Percentiles rank a stretch among this genome's conserved stretches.
These are phyloP conservation scores for Ustilago loliicola DNA, from an alignment of 1,284 basidiomycete species.

Conservation along the genomic window DNA sequence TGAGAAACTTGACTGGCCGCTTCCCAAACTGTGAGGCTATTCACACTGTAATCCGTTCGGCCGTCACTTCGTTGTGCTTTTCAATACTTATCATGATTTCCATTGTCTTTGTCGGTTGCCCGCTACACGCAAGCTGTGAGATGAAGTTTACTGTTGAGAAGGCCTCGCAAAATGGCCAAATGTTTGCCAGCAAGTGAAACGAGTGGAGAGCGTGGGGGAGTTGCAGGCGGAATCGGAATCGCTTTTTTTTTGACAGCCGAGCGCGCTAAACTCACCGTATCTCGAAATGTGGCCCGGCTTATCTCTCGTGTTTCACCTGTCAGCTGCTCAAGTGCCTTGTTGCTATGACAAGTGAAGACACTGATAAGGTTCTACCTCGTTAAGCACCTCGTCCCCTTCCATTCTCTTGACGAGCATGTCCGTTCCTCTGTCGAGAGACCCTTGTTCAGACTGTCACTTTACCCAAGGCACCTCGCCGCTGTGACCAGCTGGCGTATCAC, in stretches of 20 bases:
- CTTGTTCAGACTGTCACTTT: not conserved
- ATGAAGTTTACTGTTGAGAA: no score
- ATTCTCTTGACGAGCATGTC: not conserved
- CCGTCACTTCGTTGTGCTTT: not conserved
- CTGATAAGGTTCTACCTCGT: slow-evolving; percentile 20
- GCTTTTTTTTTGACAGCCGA: slow-evolving; percentile 2
- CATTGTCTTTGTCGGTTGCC: not conserved
- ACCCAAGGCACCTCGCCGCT: not conserved
- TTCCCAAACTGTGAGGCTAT: slow-evolving; percentile 19
- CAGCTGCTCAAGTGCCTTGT: not conserved
- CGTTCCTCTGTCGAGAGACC: slow-evolving; percentile 1
- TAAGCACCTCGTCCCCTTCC: slow-evolving; percentile 12
- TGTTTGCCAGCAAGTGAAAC: no score
- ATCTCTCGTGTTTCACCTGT: slow-evolving; percentile 5
- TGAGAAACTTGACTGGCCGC: slow-evolving; percentile 27
- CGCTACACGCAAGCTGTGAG: no score
- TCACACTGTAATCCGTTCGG: not conserved
- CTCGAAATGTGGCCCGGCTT: not conserved
- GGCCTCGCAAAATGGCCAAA: no score
- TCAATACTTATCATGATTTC: not conserved
- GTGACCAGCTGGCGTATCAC: not conserved
- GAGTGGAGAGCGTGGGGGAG: not conserved
- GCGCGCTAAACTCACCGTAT: not conserved
- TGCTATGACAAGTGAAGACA: not conserved
- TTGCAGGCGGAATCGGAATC: not conserved